These are phyloP conservation scores for Firmiana major DNA, from an alignment of 345 rosid species.

Conservation along the genomic window DNA sequence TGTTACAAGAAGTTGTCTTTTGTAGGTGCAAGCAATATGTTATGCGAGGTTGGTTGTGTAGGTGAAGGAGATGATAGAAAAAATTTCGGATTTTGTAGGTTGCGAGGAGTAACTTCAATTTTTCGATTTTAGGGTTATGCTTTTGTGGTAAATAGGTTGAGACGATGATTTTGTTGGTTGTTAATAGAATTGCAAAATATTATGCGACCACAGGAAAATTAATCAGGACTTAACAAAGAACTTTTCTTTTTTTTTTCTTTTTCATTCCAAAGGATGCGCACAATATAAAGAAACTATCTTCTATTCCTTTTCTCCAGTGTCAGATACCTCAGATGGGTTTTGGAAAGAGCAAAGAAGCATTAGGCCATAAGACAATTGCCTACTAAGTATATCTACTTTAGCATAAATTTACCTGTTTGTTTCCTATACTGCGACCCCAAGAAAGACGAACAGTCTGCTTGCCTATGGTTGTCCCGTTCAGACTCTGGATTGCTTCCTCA, in stretches of 20 bases:
- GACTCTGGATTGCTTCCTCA: slow-evolving; percentile 71
- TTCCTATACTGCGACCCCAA: slow-evolving; percentile 86
- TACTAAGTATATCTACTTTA: background rate
- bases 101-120: too few species aligned
- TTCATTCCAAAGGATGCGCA: background rate
- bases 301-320: background rate
- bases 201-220: background rate
- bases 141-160: too few species aligned
- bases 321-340: background rate
- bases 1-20: too few species aligned
- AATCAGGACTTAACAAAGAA: background rate
- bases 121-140: too few species aligned
- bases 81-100: too few species aligned
- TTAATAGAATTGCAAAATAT: too few species aligned
- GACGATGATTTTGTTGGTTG: too few species aligned
- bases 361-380: background rate
- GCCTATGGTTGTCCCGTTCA: slow-evolving; percentile 78
- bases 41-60: too few species aligned
- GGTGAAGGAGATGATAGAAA: too few species aligned
- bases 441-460: slow-evolving; percentile 93
- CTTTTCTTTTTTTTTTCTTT: background rate
- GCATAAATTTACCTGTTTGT: slow-evolving; percentile 63
- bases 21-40: too few species aligned
- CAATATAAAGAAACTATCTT: background rate
- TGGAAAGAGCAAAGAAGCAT: background rate